Evolutionary conservation across 2,329 filamentous ascomycete species (phyloP).

Genomic region (Penicillium sp.): DNA sequence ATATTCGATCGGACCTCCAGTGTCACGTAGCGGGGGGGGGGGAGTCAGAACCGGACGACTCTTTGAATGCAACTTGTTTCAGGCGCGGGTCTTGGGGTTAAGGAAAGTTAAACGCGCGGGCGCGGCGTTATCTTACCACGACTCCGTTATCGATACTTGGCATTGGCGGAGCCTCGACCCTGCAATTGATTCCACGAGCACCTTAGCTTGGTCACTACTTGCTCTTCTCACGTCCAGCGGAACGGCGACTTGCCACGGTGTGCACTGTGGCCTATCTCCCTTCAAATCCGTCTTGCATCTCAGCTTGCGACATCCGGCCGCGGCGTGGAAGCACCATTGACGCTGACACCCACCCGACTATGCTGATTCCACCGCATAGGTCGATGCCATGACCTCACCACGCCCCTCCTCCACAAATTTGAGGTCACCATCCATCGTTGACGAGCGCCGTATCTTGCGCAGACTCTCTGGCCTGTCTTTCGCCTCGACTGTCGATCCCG

Average conservation of each 20-base stretch:
- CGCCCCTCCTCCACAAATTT: constrained; percentile 29
- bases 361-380: constrained; percentile 21
- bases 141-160: constrained; percentile 24
- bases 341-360: constrained; percentile 19
- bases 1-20: no score
- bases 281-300: no score
- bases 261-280: no score
- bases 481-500: constrained; percentile 49
- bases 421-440: constrained; percentile 25
- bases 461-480: constrained; percentile 51
- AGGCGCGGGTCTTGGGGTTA: constrained; percentile 9
- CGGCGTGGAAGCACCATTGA: constrained; percentile 13
- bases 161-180: constrained; percentile 5
- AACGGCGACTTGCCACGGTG: no score
- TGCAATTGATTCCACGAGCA: neutral
- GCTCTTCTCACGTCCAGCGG: no score
- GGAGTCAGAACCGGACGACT: neutral
- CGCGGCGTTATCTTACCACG: constrained; percentile 24
- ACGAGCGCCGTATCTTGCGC: constrained; percentile 30
- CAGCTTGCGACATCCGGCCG: constrained; percentile 4
- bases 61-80: neutral
- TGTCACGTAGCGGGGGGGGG: neutral
- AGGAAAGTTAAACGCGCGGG: constrained; percentile 17
- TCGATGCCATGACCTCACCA: constrained; percentile 40
- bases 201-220: no score